Conservation (phyloP, 177 flowering plant species). For the Vitis hybrid region DNA sequence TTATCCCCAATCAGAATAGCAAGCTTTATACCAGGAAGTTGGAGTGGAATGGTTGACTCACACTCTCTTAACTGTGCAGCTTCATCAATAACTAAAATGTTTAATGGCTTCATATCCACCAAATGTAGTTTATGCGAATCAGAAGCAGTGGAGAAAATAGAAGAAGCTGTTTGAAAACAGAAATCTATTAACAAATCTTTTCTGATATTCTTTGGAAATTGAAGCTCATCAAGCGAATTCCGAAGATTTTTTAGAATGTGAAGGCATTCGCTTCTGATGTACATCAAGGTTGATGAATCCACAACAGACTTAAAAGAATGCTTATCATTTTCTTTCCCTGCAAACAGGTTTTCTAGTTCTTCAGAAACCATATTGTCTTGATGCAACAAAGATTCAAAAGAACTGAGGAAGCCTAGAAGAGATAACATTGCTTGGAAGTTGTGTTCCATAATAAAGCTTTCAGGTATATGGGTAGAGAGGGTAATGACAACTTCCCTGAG, state of each 20-base stretch:
- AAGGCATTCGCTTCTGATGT: slow-evolving; percentile 15
- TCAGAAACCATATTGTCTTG: slow-evolving; percentile 25
- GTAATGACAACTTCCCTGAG: slow-evolving; percentile 1
- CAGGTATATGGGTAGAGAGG: slow-evolving; percentile 51
- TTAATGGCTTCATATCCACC: slow-evolving; percentile 8
- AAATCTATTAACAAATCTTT: slow-evolving; percentile 1
- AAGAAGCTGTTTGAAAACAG: slow-evolving; percentile 16
- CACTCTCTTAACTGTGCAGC: slow-evolving; percentile 57
- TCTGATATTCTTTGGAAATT: slow-evolving; percentile 1
- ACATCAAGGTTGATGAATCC: neutral
- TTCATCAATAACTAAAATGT: slow-evolving; percentile 38
- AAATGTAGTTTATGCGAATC: slow-evolving; percentile 18
- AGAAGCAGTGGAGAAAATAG: slow-evolving; percentile 39
- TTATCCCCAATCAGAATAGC: slow-evolving; percentile 58
- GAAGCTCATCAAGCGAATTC: slow-evolving; percentile 3
- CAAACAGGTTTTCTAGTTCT: slow-evolving; percentile 28
- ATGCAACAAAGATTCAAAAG: slow-evolving; percentile 33
- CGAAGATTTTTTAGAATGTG: slow-evolving; percentile 2
- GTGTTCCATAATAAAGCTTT: slow-evolving; percentile 16
- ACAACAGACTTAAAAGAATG: neutral
- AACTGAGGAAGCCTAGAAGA: slow-evolving; percentile 30
- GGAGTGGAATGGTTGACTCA: slow-evolving; percentile 52
- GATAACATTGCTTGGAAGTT: slow-evolving; percentile 23
- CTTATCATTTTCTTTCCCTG: too few species aligned
- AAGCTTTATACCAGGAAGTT: slow-evolving; percentile 36